Conservation (phyloP, 305 asterid genomes). For the Rubia peregrina region DNA sequence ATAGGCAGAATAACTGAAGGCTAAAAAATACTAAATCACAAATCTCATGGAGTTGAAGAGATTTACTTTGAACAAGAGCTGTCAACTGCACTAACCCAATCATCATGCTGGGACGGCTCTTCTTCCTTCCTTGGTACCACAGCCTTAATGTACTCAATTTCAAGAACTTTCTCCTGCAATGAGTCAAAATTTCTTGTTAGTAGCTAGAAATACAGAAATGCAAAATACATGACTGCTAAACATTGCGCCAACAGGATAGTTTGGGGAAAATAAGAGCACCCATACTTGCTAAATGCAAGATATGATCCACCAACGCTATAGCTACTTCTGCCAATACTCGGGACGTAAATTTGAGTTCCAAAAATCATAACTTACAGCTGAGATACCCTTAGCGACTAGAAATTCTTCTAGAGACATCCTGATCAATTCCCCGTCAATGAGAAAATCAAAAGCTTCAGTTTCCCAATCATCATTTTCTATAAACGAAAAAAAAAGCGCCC, state of each 20-base stretch:
- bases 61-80: constrained; percentile 71
- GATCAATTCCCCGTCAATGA: constrained; percentile 71
- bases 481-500: neutral
- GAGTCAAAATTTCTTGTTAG: constrained; percentile 11
- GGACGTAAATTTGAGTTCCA: neutral
- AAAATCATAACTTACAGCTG: constrained; percentile 49
- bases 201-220: constrained; percentile 6
- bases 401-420: constrained; percentile 84
- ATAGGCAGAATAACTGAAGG: neutral
- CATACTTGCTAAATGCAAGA: neutral
- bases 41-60: neutral
- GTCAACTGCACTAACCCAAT: constrained; percentile 96
- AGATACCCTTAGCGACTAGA: constrained; percentile 82
- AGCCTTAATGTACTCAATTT: constrained; percentile 82
- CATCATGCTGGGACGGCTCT: constrained; percentile 73
- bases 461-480: constrained; percentile 59
- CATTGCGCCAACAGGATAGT: neutral
- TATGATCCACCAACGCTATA: neutral
- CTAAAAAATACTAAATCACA: neutral
- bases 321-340: neutral
- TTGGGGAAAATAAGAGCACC: neutral
- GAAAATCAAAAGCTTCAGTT: constrained; percentile 72
- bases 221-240: neutral
- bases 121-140: constrained; percentile 77
- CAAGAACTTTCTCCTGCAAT: constrained; percentile 74